Percentiles rank a stretch among this genome's conserved stretches.
Conservation (phyloP, 129 eudicot genomes). For the Apium graveolens region DNA sequence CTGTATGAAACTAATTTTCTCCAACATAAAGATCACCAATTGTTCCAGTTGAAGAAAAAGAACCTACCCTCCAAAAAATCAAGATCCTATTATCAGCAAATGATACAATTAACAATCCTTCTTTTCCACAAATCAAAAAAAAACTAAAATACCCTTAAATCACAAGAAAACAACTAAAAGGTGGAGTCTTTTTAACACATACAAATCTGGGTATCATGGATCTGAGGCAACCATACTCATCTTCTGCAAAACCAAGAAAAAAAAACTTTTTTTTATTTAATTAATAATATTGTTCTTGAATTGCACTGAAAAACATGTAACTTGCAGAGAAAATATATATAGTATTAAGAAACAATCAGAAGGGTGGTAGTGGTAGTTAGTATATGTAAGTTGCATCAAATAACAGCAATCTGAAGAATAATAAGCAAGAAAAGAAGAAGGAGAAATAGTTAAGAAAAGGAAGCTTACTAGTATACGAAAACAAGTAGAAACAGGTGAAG, state of each 20-base stretch:
- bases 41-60: conserved; percentile 10
- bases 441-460: background rate
- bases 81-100: conserved; percentile 3
- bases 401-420: background rate
- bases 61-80: conserved; percentile 21
- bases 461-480: background rate
- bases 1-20: conserved; percentile 16
- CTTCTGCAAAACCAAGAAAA: conserved; percentile 10
- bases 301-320: background rate
- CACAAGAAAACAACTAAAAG: conserved; percentile 30
- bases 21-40: conserved; percentile 10
- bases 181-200: conserved; percentile 34
- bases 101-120: conserved; percentile 9
- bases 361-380: background rate
- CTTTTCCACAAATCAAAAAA: conserved; percentile 25
- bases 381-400: too few relatives aligned
- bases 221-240: conserved; percentile 59
- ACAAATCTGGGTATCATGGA: conserved; percentile 54
- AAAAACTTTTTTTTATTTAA: conserved; percentile 9
- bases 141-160: conserved; percentile 23
- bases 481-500: conserved; percentile 3
- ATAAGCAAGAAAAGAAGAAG: background rate
- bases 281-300: conserved; percentile 12
- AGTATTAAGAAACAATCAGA: background rate
- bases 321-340: background rate